These are phyloP conservation scores for Neonectria coccinea DNA, from an alignment of 2,329 filamentous ascomycete species.

Conservation along the genomic window DNA sequence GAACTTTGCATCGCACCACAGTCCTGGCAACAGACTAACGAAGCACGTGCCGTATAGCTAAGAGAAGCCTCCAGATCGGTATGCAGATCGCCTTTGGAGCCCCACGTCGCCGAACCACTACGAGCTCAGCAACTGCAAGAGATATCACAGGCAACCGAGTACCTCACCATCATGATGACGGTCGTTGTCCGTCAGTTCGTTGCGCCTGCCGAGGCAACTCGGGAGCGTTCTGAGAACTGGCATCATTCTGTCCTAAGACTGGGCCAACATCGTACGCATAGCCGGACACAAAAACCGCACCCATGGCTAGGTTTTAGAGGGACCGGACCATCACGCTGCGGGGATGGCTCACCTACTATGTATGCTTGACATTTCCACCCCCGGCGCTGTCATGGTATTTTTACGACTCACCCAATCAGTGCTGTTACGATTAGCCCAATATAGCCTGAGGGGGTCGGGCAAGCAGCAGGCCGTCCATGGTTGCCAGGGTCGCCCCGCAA, in stretches of 20 bases:
- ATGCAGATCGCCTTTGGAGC: conserved; percentile 35
- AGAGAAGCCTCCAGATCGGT: conserved; percentile 37
- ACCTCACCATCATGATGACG: conserved; percentile 11
- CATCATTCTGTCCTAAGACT: conserved; percentile 4
- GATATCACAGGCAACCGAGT: conserved; percentile 3
- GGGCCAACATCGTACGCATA: background rate
- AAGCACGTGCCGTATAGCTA: conserved; percentile 44
- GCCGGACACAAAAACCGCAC: conserved; percentile 8
- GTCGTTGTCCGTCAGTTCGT: background rate
- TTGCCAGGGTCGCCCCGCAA: conserved; percentile 33
- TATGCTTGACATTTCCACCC: conserved; percentile 31
- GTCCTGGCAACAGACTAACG: conserved; percentile 32
- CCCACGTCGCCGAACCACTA: conserved; percentile 22
- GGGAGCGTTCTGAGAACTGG: conserved; percentile 9
- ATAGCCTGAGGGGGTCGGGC: conserved; percentile 20
- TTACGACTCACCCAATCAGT: conserved; percentile 33
- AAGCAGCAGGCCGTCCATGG: conserved; percentile 26
- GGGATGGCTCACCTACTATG: conserved; percentile 26
- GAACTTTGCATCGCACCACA: conserved; percentile 39
- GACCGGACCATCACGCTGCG: conserved; percentile 13
- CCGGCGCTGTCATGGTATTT: conserved; percentile 32
- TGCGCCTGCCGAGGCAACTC: conserved; percentile 14
- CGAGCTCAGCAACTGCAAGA: conserved; percentile 15
- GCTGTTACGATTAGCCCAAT: conserved; percentile 21
- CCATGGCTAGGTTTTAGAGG: conserved; percentile 8